phyloP scores from a whole-genome alignment of 2,329 filamentous ascomycete species.

The Colletotrichum viniferum region DNA sequence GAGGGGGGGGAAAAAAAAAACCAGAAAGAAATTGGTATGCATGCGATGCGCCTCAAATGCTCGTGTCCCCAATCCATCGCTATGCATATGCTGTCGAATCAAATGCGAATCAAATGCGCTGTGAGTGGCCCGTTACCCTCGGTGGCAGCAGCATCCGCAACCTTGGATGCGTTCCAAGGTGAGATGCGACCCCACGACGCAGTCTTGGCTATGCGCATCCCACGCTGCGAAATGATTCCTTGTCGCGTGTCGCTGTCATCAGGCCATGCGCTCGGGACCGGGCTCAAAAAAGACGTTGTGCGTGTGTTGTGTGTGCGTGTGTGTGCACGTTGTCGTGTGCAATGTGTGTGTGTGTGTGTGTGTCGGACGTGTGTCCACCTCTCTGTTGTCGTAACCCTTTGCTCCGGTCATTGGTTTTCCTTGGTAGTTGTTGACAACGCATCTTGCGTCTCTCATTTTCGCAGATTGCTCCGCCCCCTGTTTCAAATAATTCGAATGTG shows the following conservation, averaged over 20 bases:
- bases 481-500: slow-evolving; percentile 2
- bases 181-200: not conserved
- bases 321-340: not conserved
- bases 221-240: not conserved
- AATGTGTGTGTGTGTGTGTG: not conserved
- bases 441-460: slow-evolving; percentile 2
- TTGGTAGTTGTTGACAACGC: not conserved
- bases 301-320: not conserved
- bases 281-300: not conserved
- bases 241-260: slow-evolving; percentile 11
- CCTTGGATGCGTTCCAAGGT: not conserved
- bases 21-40: not conserved
- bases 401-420: not conserved
- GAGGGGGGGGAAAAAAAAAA: too few relatives aligned
- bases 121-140: not conserved
- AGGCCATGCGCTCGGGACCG: slow-evolving; percentile 13
- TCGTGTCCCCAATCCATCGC: slow-evolving; percentile 11
- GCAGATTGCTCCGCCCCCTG: slow-evolving; percentile 15
- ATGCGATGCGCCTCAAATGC: slow-evolving; percentile 17
- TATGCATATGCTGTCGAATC: slow-evolving; percentile 20
- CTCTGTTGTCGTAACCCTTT: not conserved
- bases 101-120: not conserved
- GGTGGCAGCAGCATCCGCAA: not conserved
- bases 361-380: slow-evolving; percentile 15
- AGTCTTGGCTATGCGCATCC: not conserved